Percentiles rank a stretch among this genome's conserved stretches.
Evolutionary conservation across 306 rosid species (phyloP).

Genomic region (Citrullus colocynthis): DNA sequence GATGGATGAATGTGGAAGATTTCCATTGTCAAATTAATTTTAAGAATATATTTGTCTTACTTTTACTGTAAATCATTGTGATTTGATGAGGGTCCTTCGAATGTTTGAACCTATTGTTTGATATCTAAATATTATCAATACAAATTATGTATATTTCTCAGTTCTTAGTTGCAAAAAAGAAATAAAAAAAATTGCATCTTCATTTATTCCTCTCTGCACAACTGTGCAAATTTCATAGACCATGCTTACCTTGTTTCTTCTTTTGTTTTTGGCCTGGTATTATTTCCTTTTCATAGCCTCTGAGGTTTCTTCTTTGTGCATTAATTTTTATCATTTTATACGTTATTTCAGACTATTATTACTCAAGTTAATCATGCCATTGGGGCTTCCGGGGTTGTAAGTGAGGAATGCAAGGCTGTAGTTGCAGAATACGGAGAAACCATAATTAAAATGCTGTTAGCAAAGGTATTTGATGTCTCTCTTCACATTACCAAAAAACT

Average conservation of each 20-base stretch:
- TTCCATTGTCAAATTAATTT: neutral
- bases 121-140: neutral
- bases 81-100: neutral
- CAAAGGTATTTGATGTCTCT: conserved; percentile 23
- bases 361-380: conserved; percentile 64
- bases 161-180: no score
- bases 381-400: conserved; percentile 56
- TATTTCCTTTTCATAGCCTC: neutral
- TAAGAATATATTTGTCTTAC: neutral
- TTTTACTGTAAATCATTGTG: neutral
- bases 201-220: neutral
- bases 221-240: neutral
- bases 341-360: conserved; percentile 28
- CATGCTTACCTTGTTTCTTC: neutral
- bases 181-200: neutral
- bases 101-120: neutral
- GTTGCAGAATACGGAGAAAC: conserved; percentile 55
- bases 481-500: neutral
- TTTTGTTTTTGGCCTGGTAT: neutral
- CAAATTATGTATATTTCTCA: neutral
- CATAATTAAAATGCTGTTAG: conserved; percentile 40
- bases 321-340: conserved; percentile 4
- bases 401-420: conserved; percentile 55
- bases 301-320: neutral
- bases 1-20: neutral